Percentiles rank a stretch among this genome's conserved stretches.
phyloP scores from a whole-genome alignment of 192 early-diverging fungal genomes.

The Dissophora ornata region DNA sequence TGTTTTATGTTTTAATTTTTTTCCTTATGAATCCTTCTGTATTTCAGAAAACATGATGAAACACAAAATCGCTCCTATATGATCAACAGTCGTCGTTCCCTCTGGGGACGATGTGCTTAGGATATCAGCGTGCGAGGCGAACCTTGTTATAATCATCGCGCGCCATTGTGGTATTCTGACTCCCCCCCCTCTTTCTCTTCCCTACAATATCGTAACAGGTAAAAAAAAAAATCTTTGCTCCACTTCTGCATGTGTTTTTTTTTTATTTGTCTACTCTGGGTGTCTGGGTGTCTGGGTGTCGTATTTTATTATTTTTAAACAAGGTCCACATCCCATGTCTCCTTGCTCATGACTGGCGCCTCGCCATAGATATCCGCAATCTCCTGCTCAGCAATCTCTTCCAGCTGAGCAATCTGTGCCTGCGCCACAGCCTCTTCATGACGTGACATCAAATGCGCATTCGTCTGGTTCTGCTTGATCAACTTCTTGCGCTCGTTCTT shows the following conservation, averaged over 20 bases:
- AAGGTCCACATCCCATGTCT: constrained; percentile 49
- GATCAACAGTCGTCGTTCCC: constrained; percentile 38
- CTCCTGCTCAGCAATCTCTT: constrained; percentile 51
- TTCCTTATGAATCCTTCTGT: constrained; percentile 36
- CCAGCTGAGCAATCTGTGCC: constrained; percentile 46
- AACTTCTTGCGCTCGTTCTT: constrained; percentile 48
- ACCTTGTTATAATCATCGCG: constrained; percentile 51
- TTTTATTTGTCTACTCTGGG: too few species aligned
- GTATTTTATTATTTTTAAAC: too few species aligned
- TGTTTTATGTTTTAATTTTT: constrained; percentile 1
- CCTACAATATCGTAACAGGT: not conserved
- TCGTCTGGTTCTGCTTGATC: constrained; percentile 37
- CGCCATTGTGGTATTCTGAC: constrained; percentile 52
- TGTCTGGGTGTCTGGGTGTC: too few species aligned
- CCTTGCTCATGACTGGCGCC: constrained; percentile 41
- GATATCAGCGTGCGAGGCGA: constrained; percentile 48
- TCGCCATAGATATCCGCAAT: constrained; percentile 53
- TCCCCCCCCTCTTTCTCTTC: not conserved
- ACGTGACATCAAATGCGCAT: constrained; percentile 50
- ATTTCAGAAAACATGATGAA: constrained; percentile 46
- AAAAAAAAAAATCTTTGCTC: not conserved
- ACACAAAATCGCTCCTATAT: constrained; percentile 28
- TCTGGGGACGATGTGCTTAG: constrained; percentile 26
- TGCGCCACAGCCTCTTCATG: constrained; percentile 48
- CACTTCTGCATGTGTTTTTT: not conserved